Evolutionary conservation across 2,329 filamentous ascomycete genomes (phyloP).

Genomic region (Sporothrix euskadiensis): DNA sequence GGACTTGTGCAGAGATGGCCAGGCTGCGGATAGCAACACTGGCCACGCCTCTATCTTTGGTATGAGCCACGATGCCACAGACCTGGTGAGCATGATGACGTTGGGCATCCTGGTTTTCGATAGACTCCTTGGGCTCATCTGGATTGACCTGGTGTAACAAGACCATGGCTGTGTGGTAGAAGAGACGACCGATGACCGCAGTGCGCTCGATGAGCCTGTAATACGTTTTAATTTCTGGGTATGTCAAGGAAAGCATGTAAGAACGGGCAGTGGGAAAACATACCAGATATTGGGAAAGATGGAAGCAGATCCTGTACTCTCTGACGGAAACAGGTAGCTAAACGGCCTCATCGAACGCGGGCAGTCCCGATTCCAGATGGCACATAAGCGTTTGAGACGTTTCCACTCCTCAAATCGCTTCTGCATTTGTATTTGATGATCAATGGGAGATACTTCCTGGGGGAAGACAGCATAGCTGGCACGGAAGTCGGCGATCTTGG

Average conservation of each 20-base stretch:
- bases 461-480: conserved; percentile 62
- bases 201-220: conserved; percentile 76
- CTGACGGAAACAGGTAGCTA: conserved; percentile 69
- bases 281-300: conserved; percentile 85
- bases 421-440: conserved; percentile 64
- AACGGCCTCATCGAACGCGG: conserved; percentile 87
- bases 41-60: conserved; percentile 76
- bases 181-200: conserved; percentile 77
- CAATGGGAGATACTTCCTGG: conserved; percentile 59
- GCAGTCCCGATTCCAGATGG: conserved; percentile 75
- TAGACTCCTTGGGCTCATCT: conserved; percentile 57
- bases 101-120: conserved; percentile 70
- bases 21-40: conserved; percentile 78
- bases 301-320: conserved; percentile 59
- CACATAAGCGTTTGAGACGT: conserved; percentile 74
- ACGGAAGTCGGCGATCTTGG: conserved; percentile 83
- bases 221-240: background rate
- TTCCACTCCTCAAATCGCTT: conserved; percentile 75
- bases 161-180: conserved; percentile 86
- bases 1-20: conserved; percentile 71
- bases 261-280: conserved; percentile 34
- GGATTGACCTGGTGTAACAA: conserved; percentile 80
- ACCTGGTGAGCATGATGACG: conserved; percentile 78
- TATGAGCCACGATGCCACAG: conserved; percentile 85
- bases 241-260: no score